Evolutionary conservation across 108 stramenopile species (phyloP), one percentile per base, ranked within the genome.

Genomic region (Stephanodiscus triporus): DNA sequence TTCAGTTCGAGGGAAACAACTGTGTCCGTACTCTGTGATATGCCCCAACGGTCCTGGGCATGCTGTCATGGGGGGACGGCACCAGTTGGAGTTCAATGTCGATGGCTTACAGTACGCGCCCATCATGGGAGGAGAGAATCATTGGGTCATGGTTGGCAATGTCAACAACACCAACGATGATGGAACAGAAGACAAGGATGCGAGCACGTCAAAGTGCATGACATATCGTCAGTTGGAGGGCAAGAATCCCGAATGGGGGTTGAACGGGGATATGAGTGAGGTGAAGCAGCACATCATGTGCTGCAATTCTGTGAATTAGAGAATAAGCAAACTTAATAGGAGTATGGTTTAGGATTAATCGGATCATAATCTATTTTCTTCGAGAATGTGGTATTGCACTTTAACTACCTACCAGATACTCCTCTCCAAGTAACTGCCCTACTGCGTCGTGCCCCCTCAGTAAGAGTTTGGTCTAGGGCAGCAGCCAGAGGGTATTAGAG

Each of bases 11-110:
- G 58, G 58, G 11, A 59, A 59, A 16, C 14, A 59, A 14, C 36
- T 59, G 34, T 59, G 58, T 59, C 58, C 58, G 20, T 59, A 59
- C 34, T 59, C 58, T 34, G 58, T 38, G 9, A 58, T 58, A 32
- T 58, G 57, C 32, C 57, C 57, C 30, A 24, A 58, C 17, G 57
- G 57, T 17, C 57, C 27, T 1, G 8, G 32, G 1, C 8, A 58
- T 6, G 10, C 16, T 10, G 57, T 58, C 57, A 58, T 58, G 57
- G 57, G 57, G 8, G 57, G 57, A 32, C 17, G 6, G 22, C 57
- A 14, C 13, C 1, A 32, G 26, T 6, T 58, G 27, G 57, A 58
- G 16, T 58, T 32, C 32, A 27, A 14, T 17, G 57, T 58, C 30
- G 57, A 58, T 8, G 57, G 57, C 16, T 24, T 30, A 8, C 57